Evolutionary conservation across 2,329 filamentous ascomycete genomes (phyloP), one percentile per base, ranked within the genome.

Genomic region (Biscogniauxia marginata): DNA sequence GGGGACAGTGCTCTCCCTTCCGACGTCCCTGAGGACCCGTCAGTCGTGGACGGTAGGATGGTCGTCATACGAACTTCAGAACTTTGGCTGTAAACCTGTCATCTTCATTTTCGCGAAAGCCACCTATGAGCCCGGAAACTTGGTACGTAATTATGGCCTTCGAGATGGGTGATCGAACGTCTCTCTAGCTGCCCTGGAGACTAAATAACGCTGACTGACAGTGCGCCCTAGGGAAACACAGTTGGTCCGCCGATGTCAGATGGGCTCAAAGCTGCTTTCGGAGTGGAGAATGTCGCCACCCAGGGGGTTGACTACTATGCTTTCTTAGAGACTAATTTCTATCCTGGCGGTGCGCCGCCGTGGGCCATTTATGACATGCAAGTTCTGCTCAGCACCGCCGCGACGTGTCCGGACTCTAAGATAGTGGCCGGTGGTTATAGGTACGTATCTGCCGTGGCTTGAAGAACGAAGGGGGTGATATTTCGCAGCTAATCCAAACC

Each of bases 81-180:
- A 65, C 9, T 67, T 61, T 34, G 66, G 67, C 4, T 67, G 66
- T 25, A 59, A 57, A 39, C 67, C 67, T 22, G 56, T 68, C 43
- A 68, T 69, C 54, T 62, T 69, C 39, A 62, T 69, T 18, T 67
- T 67, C 50, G 67, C 66, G 4, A 69, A 68, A 47, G 67, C 66
- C 7, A 68, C 67, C 5, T 63, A 60, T 20, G 67, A 68, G 51
- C 67, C 67, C 4, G 67, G 66, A 9, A 68, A 69, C 53, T 30
- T 69, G 60, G 66, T 67, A 66, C 22, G 46, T 43, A 20, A 11
- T 44, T 45, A 22, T 23, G 4, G 45, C n/a, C n/a, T n/a, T n/a
- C n/a, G n/a, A n/a, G n/a, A n/a, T n/a, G n/a, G n/a, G n/a, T n/a
- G n/a, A 47, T 47, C 5, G 45, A 21, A 49, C 20, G n/a, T 13